A percentile compares a stretch with the other conserved stretches of the same genome.
Evolutionary conservation across 1,284 basidiomycete genomes (phyloP).

Genomic region (Malassezia furfur): DNA sequence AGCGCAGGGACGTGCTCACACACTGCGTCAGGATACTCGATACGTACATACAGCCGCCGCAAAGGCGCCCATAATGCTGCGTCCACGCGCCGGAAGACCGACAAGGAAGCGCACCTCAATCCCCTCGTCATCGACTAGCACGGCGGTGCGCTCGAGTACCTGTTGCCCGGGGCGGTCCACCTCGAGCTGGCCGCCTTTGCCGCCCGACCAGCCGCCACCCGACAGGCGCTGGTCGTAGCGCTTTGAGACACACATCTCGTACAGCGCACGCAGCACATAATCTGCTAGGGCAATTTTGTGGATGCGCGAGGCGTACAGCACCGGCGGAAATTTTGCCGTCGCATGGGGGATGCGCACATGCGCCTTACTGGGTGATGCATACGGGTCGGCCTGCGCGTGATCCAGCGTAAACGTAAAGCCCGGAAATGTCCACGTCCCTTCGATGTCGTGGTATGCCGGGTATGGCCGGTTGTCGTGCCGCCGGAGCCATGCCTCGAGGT

Average conservation of each 20-base stretch:
- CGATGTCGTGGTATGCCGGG: slow-evolving; percentile 18
- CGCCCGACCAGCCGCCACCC: slow-evolving; percentile 9
- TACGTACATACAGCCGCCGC: slow-evolving; percentile 10
- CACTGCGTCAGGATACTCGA: background rate
- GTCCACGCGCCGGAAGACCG: slow-evolving; percentile 18
- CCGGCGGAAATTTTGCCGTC: background rate
- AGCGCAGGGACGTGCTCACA: slow-evolving; percentile 12
- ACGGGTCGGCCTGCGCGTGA: slow-evolving; percentile 19
- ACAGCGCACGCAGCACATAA: slow-evolving; percentile 8
- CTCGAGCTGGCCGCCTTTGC: slow-evolving; percentile 18
- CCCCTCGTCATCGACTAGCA: slow-evolving; percentile 7
- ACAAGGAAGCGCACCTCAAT: slow-evolving; percentile 17
- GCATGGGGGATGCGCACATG: slow-evolving; percentile 9
- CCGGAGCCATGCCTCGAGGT: slow-evolving; percentile 1
- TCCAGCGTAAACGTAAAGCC: slow-evolving; percentile 12
- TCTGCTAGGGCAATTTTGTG: slow-evolving; percentile 13
- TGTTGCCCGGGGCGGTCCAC: slow-evolving; percentile 16
- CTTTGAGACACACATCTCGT: background rate
- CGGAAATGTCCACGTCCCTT: slow-evolving; percentile 13
- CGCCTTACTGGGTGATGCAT: slow-evolving; percentile 16
- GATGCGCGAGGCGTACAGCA: background rate
- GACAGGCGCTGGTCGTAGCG: slow-evolving; percentile 6
- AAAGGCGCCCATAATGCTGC: slow-evolving; percentile 13
- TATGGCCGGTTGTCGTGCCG: slow-evolving; percentile 14
- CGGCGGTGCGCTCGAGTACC: slow-evolving; percentile 18